Conservation (phyloP, 495 filamentous ascomycete genomes). For the Hypoxylon crocopeplum region DNA sequence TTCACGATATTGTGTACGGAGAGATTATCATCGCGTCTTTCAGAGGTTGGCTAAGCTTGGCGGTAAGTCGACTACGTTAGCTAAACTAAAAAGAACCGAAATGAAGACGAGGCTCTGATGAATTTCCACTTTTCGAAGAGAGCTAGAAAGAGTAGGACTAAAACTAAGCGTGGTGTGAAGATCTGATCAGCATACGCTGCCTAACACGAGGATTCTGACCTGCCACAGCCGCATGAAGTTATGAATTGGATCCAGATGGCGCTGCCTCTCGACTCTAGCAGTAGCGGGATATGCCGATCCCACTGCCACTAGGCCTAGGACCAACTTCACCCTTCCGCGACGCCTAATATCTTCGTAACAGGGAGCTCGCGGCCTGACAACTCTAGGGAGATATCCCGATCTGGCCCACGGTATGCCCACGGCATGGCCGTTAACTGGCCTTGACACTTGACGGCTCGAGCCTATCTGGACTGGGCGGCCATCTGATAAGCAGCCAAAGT, state of each 20-base stretch:
- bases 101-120: slow-evolving; percentile 32
- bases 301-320: slow-evolving; percentile 4
- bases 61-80: slow-evolving; percentile 15
- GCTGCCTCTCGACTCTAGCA: slow-evolving; percentile 10
- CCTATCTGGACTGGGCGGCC: slow-evolving; percentile 18
- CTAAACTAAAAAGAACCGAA: slow-evolving; percentile 12
- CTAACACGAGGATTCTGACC: slow-evolving; percentile 27
- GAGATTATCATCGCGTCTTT: slow-evolving; percentile 9
- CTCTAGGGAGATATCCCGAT: slow-evolving; percentile 2
- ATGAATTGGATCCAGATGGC: slow-evolving; percentile 5
- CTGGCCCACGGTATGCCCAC: slow-evolving; percentile 7
- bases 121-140: slow-evolving; percentile 21
- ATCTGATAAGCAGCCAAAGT: slow-evolving; percentile 26
- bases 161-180: slow-evolving; percentile 12
- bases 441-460: slow-evolving; percentile 5
- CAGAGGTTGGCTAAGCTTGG: slow-evolving; percentile 9
- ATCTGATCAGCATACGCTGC: slow-evolving; percentile 14
- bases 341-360: slow-evolving; percentile 21
- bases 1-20: slow-evolving; percentile 7
- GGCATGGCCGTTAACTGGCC: slow-evolving; percentile 11
- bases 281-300: slow-evolving; percentile 15
- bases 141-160: slow-evolving; percentile 15
- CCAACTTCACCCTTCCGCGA: background rate
- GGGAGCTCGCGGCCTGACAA: background rate
- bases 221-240: slow-evolving; percentile 4